Base-by-base conservation (phyloP, 805 yeast species). In the Cyberlindnera xishuangbannaensis region DNA sequence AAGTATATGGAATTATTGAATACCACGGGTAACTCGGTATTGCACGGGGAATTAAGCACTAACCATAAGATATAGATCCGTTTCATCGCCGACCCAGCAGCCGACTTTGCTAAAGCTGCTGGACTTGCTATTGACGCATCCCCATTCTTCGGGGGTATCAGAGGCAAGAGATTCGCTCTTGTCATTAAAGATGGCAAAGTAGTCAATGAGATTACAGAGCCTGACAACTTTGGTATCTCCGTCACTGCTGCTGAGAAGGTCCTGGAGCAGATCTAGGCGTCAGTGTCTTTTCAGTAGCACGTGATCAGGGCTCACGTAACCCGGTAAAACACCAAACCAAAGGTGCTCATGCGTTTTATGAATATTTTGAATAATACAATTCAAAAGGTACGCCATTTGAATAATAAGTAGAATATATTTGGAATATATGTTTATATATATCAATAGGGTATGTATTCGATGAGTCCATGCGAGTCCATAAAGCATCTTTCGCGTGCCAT, bases 61-160 rank as follows among this genome's bases (percentile, higher is more conserved):
- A 33, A 30, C 38, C 24, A 12, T 11, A 6, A 4, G 3, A 20
- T n/a, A n/a, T 25, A 33, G 39, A 59, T 79, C 34, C 67, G 71
- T 36, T 73, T 82, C 55, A 65, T 86, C 44, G 85, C 95, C 26
- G 96, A 87, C 58, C 79, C 92, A n/a, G 59, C 64, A 35, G 95
- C 82, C 17, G 79, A 75, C 31, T 83, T 86, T 53, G 72, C 81
- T 41, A 65, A 65, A 34, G 74, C 71, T 15, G 65, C 81, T 53
- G 92, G 75, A 42, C 63, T 79, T 36, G 62, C 69, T 21, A 83
- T 86, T 44, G 95, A 86, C 53, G 94, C 95, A 28, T 48, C 81
- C 39, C 69, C 70, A 41, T 59, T 82, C 52, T 84, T 87, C 51
- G 96, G 96, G 30, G 78, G 78, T 53, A 59, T 64, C 38, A 75